phyloP scores from a whole-genome alignment of 2,329 filamentous ascomycete genomes.

The Colletotrichum acutatum region DNA sequence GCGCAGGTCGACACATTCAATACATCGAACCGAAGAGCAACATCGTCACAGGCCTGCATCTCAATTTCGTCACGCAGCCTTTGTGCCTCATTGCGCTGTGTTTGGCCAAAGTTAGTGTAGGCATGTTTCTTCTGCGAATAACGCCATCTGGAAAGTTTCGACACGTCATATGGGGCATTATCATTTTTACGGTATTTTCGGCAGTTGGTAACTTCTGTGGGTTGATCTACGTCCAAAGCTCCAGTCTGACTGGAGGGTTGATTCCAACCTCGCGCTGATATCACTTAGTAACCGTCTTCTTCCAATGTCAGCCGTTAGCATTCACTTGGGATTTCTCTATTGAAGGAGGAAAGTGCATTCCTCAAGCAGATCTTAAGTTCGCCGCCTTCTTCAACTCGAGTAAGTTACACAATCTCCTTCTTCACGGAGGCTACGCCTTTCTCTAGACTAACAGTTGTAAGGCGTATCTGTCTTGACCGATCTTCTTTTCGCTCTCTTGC shows the following conservation, averaged over 20 bases:
- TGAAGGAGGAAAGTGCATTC: conserved; percentile 39
- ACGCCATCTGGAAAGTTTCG: conserved; percentile 37
- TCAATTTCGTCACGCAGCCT: conserved; percentile 47
- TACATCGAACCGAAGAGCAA: conserved; percentile 41
- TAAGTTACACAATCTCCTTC: background rate
- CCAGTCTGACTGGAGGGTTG: too few species aligned
- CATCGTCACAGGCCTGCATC: conserved; percentile 39
- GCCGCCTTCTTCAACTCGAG: conserved; percentile 42
- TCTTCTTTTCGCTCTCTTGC: conserved; percentile 42
- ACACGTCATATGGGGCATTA: conserved; percentile 38
- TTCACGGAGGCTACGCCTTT: too few species aligned
- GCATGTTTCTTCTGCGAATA: conserved; percentile 43
- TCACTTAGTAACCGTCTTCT: conserved; percentile 39
- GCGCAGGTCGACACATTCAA: conserved; percentile 42
- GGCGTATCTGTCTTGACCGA: conserved; percentile 42
- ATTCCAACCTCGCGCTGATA: background rate
- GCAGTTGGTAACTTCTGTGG: conserved; percentile 39
- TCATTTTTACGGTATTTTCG: conserved; percentile 42
- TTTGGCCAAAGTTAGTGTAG: conserved; percentile 44
- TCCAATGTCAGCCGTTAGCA: conserved; percentile 40
- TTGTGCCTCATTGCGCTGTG: conserved; percentile 42
- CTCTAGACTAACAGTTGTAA: background rate
- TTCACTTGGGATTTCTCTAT: conserved; percentile 38
- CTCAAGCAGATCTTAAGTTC: conserved; percentile 39
- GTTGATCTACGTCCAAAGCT: too few species aligned